These are phyloP conservation scores for Straminergon stramineum DNA, from an alignment of 225 moss, liverwort and hornwort genomes.

Conservation along the genomic window DNA sequence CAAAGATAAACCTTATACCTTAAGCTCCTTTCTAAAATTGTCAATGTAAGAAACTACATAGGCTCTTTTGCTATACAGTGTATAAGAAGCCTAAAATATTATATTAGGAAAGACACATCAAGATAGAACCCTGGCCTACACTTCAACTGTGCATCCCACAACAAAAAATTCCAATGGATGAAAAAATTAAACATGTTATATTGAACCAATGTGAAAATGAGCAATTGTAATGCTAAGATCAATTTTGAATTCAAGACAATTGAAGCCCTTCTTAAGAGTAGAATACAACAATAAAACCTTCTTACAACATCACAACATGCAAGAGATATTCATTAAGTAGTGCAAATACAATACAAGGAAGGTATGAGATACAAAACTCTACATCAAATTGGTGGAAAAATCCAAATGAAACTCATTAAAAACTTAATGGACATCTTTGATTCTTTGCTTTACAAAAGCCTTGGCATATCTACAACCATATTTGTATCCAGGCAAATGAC, in stretches of 20 bases:
- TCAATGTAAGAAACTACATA: rapidly evolving
- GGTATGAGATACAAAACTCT: neutral
- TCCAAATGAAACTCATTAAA: neutral
- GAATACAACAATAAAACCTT: neutral
- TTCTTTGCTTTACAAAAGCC: neutral
- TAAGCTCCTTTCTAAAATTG: neutral
- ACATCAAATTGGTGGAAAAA: neutral
- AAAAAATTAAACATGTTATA: too few relatives aligned
- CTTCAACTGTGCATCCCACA: neutral
- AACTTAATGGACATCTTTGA: neutral
- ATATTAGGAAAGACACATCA: too few relatives aligned
- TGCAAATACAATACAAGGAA: rapidly evolving
- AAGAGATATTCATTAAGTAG: neutral
- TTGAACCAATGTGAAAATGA: neutral
- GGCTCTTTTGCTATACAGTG: rapidly evolving
- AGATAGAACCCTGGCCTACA: neutral
- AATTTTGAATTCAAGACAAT: rapidly evolving
- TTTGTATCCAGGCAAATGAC: neutral
- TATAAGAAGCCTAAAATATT: too few relatives aligned
- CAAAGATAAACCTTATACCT: too few relatives aligned
- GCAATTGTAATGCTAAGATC: neutral
- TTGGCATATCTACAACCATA: neutral
- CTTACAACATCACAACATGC: neutral
- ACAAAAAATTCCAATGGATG: neutral
- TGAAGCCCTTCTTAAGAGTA: rapidly evolving